phyloP scores from a whole-genome alignment of 495 filamentous ascomycete species.

The Astrothelium macrocarpum region DNA sequence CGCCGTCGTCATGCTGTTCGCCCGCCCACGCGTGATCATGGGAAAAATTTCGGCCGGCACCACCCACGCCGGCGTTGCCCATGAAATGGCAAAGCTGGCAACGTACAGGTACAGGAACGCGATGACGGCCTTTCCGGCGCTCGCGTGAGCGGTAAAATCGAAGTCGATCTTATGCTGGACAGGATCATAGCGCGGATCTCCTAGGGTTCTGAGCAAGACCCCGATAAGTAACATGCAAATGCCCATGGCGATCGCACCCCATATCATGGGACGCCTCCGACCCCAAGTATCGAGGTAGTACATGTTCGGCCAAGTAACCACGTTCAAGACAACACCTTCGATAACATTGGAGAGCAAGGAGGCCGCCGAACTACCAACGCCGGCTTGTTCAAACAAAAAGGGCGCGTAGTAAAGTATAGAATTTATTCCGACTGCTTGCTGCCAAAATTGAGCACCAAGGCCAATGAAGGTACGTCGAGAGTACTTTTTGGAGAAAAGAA shows the following conservation, averaged over 20 bases:
- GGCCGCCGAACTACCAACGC: background rate
- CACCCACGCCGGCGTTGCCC: background rate
- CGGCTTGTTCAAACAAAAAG: background rate
- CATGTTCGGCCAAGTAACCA: slow-evolving; percentile 1
- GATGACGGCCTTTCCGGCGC: slow-evolving; percentile 15
- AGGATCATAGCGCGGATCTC: slow-evolving; percentile 7
- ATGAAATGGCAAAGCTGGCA: slow-evolving; percentile 5
- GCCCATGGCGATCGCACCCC: slow-evolving; percentile 9
- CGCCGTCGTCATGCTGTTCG: background rate
- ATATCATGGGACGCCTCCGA: slow-evolving; percentile 6
- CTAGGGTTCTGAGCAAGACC: slow-evolving; percentile 4
- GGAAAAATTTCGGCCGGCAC: background rate
- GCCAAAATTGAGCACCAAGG: slow-evolving; percentile 13
- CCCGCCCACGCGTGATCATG: background rate
- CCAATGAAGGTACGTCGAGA: slow-evolving; percentile 11
- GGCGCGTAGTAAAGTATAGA: slow-evolving; percentile 10
- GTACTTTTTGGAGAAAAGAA: background rate
- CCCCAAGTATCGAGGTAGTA: slow-evolving; percentile 10
- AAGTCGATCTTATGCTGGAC: slow-evolving; percentile 8
- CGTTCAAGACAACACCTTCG: slow-evolving; percentile 12
- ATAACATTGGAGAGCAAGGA: slow-evolving; percentile 11
- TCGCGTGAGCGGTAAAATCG: slow-evolving; percentile 6
- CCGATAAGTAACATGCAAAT: slow-evolving; percentile 13
- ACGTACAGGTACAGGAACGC: slow-evolving; percentile 12
- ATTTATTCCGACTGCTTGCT: slow-evolving; percentile 15